Evolutionary conservation across 1,284 basidiomycete species (phyloP).

Genomic region (Cutaneotrichosporon cutaneum): DNA sequence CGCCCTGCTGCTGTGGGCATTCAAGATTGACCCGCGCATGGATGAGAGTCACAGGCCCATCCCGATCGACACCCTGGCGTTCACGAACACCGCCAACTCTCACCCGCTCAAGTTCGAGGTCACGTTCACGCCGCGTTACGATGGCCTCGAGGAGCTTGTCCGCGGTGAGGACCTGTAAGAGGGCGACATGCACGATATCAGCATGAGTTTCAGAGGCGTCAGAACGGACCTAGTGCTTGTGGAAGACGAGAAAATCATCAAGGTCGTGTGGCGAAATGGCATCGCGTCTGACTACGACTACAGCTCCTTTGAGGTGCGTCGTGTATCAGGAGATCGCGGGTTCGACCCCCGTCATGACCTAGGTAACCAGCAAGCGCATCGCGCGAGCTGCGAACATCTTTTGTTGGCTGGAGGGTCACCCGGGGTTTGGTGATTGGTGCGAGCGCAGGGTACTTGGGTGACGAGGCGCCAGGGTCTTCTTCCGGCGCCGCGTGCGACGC

Average conservation of each 20-base stretch:
- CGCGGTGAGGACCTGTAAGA: neutral
- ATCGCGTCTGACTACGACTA: conserved; percentile 19
- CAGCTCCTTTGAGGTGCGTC: neutral
- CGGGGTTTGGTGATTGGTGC: no score
- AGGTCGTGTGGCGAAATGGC: conserved; percentile 20
- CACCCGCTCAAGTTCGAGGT: conserved; percentile 26
- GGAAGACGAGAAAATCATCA: neutral
- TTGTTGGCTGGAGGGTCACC: neutral
- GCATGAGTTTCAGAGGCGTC: no score
- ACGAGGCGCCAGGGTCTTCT: no score
- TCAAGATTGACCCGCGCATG: conserved; percentile 27
- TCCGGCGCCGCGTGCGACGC: no score
- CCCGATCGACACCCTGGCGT: conserved; percentile 27
- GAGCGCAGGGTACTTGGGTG: no score
- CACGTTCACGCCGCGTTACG: conserved; percentile 14
- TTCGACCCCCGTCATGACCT: conserved; percentile 9
- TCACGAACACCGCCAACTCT: conserved; percentile 26
- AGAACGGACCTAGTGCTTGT: neutral
- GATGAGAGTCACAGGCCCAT: conserved; percentile 18
- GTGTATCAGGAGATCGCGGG: conserved; percentile 9
- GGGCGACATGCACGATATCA: neutral
- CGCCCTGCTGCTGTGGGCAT: conserved; percentile 48
- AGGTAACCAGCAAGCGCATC: neutral
- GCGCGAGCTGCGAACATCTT: neutral
- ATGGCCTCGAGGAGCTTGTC: neutral